Evolutionary conservation across 2,329 filamentous ascomycete species (phyloP), one percentile per base, ranked within the genome.

Genomic region (Huntiella abstrusa): DNA sequence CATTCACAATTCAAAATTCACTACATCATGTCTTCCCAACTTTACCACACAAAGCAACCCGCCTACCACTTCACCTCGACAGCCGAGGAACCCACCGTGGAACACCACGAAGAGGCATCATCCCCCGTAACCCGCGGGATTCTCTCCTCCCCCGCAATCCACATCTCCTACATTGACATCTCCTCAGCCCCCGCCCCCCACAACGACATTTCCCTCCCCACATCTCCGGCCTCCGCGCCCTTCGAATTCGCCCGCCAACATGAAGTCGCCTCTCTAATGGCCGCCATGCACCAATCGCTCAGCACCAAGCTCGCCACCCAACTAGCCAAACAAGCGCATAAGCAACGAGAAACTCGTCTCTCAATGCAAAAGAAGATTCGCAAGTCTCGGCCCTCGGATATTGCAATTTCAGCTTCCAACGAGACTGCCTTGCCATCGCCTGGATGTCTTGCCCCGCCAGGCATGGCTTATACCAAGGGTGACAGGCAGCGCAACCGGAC

Each of bases 201-300:
- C 4, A 16, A 46, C 8, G 38, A 46, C 5, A 15, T 13, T 4
- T 33, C 8, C 37, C 7, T 32, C 2, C 37, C 36, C 41, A 33
- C 22, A 19, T 48, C 40, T 16, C 36, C 33, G 5, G 8, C 15
- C 5, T 33, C 37, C n/a, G 35, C 35, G 8, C 43, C 41, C 22
- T 46, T 49, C 39, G 43, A 49, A 19, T 49, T 49, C 32, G 47
- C 47, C 34, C 47, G 40, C 11, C 47, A 49, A 41, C 47, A 49
- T 13, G 43, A 49, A 34, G 39, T 49, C 6, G 17, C 22, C 33
- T 40, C 43, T 28, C 43, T 49, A n/a, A 39, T 49, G 44, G 43
- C 43, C 8, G 43, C 45, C 33, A 46, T 49, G 47, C 47, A 49
- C 19, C 12, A 32, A 22, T 44, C 45, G 19, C 45, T 46, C 17